Evolutionary conservation across 1,139 yeast species (phyloP).

Genomic region (Waltiozyma sp.): DNA sequence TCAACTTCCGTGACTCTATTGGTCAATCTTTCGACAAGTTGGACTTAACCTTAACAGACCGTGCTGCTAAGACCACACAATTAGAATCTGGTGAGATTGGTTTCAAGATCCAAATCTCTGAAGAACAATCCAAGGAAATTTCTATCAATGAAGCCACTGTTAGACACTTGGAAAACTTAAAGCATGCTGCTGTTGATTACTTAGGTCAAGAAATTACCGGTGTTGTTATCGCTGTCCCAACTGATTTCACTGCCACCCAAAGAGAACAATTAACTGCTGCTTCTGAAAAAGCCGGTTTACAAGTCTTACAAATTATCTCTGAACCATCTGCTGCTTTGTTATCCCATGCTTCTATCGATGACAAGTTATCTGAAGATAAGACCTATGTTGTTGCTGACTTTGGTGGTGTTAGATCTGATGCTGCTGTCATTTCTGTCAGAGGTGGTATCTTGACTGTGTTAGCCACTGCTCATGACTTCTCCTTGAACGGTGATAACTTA

Average conservation of each 20-base stretch:
- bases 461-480: constrained; percentile 75
- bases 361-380: constrained; percentile 55
- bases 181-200: constrained; percentile 86
- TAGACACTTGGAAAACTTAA: constrained; percentile 77
- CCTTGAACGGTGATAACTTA: constrained; percentile 79
- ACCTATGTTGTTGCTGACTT: constrained; percentile 89
- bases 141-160: constrained; percentile 68
- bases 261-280: constrained; percentile 51
- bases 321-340: constrained; percentile 92
- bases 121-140: constrained; percentile 32
- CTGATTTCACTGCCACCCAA: constrained; percentile 72
- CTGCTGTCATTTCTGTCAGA: constrained; percentile 86
- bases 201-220: constrained; percentile 75
- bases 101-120: constrained; percentile 39
- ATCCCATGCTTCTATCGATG: constrained; percentile 46
- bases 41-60: constrained; percentile 47
- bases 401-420: constrained; percentile 95
- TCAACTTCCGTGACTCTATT: constrained; percentile 87
- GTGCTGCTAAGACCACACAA: constrained; percentile 68
- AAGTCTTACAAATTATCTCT: constrained; percentile 76
- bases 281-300: constrained; percentile 63
- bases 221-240: constrained; percentile 84
- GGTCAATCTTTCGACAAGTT: constrained; percentile 66
- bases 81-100: constrained; percentile 54
- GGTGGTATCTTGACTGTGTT: constrained; percentile 88